These are phyloP conservation scores for Piper longum DNA, from an alignment of 164 flowering plant species.

Conservation along the genomic window DNA sequence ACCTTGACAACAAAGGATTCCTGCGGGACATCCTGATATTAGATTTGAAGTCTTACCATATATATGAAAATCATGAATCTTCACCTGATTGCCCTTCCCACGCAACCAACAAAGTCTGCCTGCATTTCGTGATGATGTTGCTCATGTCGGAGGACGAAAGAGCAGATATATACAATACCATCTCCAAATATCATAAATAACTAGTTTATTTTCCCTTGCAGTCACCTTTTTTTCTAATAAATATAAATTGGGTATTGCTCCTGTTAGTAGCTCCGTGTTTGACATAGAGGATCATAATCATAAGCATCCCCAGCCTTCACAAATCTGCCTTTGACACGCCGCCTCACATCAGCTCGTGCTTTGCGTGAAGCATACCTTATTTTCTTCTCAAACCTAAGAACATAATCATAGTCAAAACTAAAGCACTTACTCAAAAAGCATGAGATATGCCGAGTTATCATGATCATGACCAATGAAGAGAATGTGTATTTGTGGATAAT, in stretches of 20 bases:
- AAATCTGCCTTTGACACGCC: constrained; percentile 51
- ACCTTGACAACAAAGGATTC: neutral
- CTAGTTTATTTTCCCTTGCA: constrained; percentile 6
- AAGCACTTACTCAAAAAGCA: neutral
- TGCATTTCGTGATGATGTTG: too few species aligned
- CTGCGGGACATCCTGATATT: neutral
- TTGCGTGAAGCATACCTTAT: constrained; percentile 50
- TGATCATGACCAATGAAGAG: too few species aligned
- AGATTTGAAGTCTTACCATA: too few species aligned
- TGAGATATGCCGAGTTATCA: too few species aligned
- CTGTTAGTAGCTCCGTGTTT: constrained; percentile 31
- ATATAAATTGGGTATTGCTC: constrained; percentile 18
- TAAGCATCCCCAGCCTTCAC: constrained; percentile 51
- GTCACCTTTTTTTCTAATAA: constrained; percentile 13
- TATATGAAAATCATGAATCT: too few species aligned
- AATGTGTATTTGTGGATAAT: neutral
- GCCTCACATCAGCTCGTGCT: constrained; percentile 46
- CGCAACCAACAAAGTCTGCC: too few species aligned
- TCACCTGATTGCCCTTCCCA: too few species aligned
- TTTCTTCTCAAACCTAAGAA: constrained; percentile 42
- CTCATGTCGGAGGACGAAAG: too few species aligned
- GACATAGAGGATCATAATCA: constrained; percentile 40
- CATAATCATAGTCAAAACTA: neutral
- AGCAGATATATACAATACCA: neutral
- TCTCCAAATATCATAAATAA: constrained; percentile 6